These are phyloP conservation scores for Rhynchospora tenuis DNA, from an alignment of 176 grass and related monocot species.

Conservation along the genomic window DNA sequence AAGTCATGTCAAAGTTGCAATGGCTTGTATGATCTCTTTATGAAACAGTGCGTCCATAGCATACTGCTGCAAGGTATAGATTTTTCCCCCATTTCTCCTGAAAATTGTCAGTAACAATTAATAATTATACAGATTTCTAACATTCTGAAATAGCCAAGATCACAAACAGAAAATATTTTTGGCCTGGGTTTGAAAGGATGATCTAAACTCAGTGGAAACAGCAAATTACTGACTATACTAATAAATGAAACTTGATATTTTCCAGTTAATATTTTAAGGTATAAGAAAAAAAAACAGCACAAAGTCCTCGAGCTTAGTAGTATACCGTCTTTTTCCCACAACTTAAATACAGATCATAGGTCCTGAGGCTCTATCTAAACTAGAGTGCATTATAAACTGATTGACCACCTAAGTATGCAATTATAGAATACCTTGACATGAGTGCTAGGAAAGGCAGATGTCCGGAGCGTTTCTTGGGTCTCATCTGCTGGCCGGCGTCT, in stretches of 20 bases:
- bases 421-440: background rate
- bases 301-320: too few relatives aligned
- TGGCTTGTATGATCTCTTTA: slow-evolving; percentile 17
- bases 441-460: slow-evolving; percentile 47
- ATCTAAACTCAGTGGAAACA: background rate
- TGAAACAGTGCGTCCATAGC: slow-evolving; percentile 78
- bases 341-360: too few relatives aligned
- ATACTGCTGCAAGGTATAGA: slow-evolving; percentile 73
- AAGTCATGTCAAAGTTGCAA: background rate
- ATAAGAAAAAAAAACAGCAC: background rate
- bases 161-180: background rate
- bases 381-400: background rate
- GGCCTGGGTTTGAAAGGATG: background rate
- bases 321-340: too few relatives aligned
- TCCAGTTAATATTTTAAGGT: background rate
- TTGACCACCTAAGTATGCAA: background rate
- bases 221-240: background rate
- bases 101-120: background rate
- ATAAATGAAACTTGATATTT: background rate
- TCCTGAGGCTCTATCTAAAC: too few relatives aligned
- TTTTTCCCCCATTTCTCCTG: slow-evolving; percentile 78
- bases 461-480: slow-evolving; percentile 91
- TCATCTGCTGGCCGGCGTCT: slow-evolving; percentile 70
- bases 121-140: background rate
- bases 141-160: too few relatives aligned